A percentile compares a stretch with the other conserved stretches of the same genome.
phyloP scores from a whole-genome alignment of 2,329 filamentous ascomycete species.

The Emmonsiellopsis sp. region DNA sequence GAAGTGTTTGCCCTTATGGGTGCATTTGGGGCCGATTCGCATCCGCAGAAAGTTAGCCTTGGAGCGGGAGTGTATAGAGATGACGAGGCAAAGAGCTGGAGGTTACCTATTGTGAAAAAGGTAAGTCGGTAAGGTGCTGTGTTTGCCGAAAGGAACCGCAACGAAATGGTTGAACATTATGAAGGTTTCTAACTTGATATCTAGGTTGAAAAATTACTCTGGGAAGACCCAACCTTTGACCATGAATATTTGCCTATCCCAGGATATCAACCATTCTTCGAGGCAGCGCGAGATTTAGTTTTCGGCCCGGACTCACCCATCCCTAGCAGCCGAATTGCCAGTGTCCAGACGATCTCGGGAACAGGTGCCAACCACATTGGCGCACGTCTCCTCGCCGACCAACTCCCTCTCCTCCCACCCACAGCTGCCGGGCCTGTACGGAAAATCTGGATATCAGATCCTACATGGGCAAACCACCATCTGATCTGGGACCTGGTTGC shows the following conservation, averaged over 20 bases:
- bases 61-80: slow-evolving; percentile 34
- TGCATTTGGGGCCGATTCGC: slow-evolving; percentile 16
- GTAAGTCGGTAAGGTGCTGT: slow-evolving; percentile 9
- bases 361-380: slow-evolving; percentile 91
- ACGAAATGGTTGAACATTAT: background rate
- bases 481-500: slow-evolving; percentile 63
- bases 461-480: slow-evolving; percentile 96
- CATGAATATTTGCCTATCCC: slow-evolving; percentile 97
- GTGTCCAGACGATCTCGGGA: slow-evolving; percentile 88
- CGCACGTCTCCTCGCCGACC: slow-evolving; percentile 79
- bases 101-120: slow-evolving; percentile 27
- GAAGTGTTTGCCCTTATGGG: slow-evolving; percentile 19
- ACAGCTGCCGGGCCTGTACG: slow-evolving; percentile 25
- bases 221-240: slow-evolving; percentile 77
- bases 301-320: slow-evolving; percentile 51
- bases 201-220: slow-evolving; percentile 75
- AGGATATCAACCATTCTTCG: slow-evolving; percentile 72
- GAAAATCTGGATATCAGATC: slow-evolving; percentile 81
- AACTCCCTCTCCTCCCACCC: slow-evolving; percentile 50
- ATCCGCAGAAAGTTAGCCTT: slow-evolving; percentile 30
- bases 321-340: slow-evolving; percentile 43
- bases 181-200: background rate
- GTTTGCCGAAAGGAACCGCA: too few species aligned
- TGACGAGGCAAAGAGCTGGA: slow-evolving; percentile 29
- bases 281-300: slow-evolving; percentile 79